Conservation (phyloP, 177 flowering plant genomes). For the Vitis hybrid region DNA sequence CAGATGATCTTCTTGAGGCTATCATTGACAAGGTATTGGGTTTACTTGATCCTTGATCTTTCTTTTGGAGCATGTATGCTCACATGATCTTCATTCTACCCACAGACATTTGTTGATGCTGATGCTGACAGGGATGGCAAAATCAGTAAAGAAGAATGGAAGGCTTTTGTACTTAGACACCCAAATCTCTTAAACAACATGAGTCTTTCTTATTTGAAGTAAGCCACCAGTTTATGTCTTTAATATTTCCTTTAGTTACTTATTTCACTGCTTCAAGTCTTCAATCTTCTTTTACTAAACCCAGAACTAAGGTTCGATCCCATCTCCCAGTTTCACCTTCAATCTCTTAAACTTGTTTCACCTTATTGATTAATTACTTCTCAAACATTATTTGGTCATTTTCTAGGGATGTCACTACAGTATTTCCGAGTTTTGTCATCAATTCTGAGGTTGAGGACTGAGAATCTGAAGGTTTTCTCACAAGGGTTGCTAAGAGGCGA, state of each 20-base stretch:
- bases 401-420: constrained; percentile 34
- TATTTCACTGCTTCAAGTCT: too few relatives aligned
- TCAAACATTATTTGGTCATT: neutral
- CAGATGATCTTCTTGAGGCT: constrained; percentile 41
- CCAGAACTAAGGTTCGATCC: too few relatives aligned
- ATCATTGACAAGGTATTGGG: neutral
- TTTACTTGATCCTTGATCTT: neutral
- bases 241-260: neutral
- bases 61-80: neutral
- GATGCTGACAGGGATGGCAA: constrained; percentile 77
- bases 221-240: constrained; percentile 15
- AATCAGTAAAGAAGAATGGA: constrained; percentile 79
- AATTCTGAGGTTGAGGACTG: constrained; percentile 34
- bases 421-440: constrained; percentile 40
- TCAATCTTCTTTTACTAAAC: too few relatives aligned
- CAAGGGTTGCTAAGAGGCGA: too few relatives aligned
- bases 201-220: constrained; percentile 91
- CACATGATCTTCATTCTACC: neutral
- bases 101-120: constrained; percentile 87
- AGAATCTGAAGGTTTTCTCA: too few relatives aligned
- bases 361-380: neutral
- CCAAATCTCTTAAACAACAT: constrained; percentile 78
- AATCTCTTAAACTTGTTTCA: too few relatives aligned
- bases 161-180: constrained; percentile 53
- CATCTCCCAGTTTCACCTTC: too few relatives aligned